Evolutionary conservation across 2,329 filamentous ascomycete species (phyloP), one percentile per base, ranked within the genome.

Genomic region (Daldinia sp.): DNA sequence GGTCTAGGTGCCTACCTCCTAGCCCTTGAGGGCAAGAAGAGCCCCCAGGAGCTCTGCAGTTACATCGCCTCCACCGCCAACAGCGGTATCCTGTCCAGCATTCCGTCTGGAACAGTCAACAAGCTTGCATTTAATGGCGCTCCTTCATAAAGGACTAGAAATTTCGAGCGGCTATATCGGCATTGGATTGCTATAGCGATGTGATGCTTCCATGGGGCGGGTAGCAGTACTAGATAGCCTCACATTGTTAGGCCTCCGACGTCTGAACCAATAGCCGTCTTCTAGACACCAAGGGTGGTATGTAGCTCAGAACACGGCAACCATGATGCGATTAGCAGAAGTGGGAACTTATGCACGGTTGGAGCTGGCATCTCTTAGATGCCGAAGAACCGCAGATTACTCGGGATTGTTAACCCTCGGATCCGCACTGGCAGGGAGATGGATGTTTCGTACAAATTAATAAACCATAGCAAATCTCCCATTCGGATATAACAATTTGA

Each of bases 1-100:
- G 87, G 87, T 10, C 73, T 90, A n/a, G 85, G 82, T 9, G 79
- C 84, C n/a, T 89, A 88, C 72, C 73, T 89, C 27, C 71, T 83
- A 62, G 76, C 72, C 8, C 73, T 82, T 1, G 79, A 84, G 71
- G 70, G 72, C 23, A 66, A 71, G 43, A 67, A 66, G 6, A 78
- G 76, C n/a, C 81, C 84, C 0, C 73, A 67, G 43, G 75, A 74
- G 32, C 77, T 85, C 30, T 80, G 79, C 70, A 50, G 71, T 43
- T 77, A 78, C 67, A 79, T 85, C 45, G 72, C 75, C 50, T 68
- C 75, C n/a, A 76, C 79, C 43, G 72, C 77, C 29, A 77, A 77
- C 58, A 78, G 77, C 67, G 75, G 74, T 39, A 74, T 76, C 56
- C 72, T 84, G 64, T 70, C 72, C 13, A 60, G 69, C 30, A 64